Base-by-base conservation (phyloP, 805 yeast genomes). In the Candida mattraensis region DNA sequence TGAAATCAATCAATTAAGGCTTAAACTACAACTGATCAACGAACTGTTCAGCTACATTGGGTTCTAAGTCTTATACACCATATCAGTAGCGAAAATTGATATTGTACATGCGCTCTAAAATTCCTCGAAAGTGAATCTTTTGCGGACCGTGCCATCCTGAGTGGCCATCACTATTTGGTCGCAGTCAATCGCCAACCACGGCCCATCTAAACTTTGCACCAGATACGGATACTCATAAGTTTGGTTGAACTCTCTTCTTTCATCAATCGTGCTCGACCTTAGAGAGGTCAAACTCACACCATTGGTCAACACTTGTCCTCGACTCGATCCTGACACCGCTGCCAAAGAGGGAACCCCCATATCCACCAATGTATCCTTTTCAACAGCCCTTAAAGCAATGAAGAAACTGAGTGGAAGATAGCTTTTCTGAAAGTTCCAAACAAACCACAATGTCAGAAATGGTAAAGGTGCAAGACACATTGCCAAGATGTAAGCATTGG, bases 381-480 rank as follows among this genome's bases (percentile, higher is more conserved):
- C 47, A 20, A 87, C 80, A 0, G 97, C 85, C 41, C 95, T 74
- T 39, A 91, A 67, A 0, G 98, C 96, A 50, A 91, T 89, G 59
- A 85, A 91, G 40, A 77, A 74, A 2, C 88, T 78, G 37, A 93
- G 65, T 0, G 97, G 98, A 28, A 80, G 67, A 50, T 86, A 85
- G 50, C 82, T 80, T 43, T 76, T 78, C 54, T 93, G 86, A 56
- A 88, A 91, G 54, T 83, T 83, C 80, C 87, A 87, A 54, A 83
- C 66, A 39, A 80, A 74, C 18, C 74, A 72, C 18, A 81, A 47
- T 0, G 94, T 81, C 4, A 78, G 59, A 5, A 86, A 50, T 1
- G 96, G 95, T 28, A 89, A 64, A 3, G 97, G 97, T 3, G 79
- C 64, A 29, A 93, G 62, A 45, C 77, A 71, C 33, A 82, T 66